These are phyloP conservation scores for Rosa rugosa DNA, from an alignment of 306 rosid species.

Conservation along the genomic window DNA sequence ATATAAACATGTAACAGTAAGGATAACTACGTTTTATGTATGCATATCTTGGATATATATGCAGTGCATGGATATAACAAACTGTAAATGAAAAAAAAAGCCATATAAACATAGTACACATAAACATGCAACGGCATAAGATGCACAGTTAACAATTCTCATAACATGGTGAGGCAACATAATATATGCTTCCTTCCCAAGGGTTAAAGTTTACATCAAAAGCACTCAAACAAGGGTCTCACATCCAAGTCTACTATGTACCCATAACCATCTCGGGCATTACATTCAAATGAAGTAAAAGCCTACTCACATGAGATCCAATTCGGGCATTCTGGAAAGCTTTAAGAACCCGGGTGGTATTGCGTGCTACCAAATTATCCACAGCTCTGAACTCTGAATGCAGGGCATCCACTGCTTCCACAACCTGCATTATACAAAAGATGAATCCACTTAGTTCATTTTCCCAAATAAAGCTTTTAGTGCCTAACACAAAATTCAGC, in stretches of 20 bases:
- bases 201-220: slow-evolving; percentile 2
- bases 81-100: not conserved
- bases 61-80: not conserved
- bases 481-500: slow-evolving; percentile 6
- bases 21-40: not conserved
- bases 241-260: slow-evolving; percentile 14
- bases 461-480: slow-evolving; percentile 4
- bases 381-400: slow-evolving; percentile 76
- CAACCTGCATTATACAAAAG: slow-evolving; percentile 60
- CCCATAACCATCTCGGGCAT: slow-evolving; percentile 1
- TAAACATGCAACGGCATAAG: not conserved
- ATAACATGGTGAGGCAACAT: not conserved
- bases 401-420: slow-evolving; percentile 71
- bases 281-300: slow-evolving; percentile 6
- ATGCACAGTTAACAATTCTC: not conserved
- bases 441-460: slow-evolving; percentile 14
- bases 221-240: not conserved
- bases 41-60: not conserved
- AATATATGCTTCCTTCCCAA: slow-evolving; percentile 7
- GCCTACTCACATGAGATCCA: slow-evolving; percentile 77
- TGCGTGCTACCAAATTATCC: slow-evolving; percentile 81
- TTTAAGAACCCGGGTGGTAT: slow-evolving; percentile 67
- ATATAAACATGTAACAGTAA: not conserved
- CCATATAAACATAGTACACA: not conserved
- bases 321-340: slow-evolving; percentile 82